A percentile compares a stretch with the other conserved stretches of the same genome.
These are phyloP conservation scores for Curvularia hawaiiensis DNA, from an alignment of 2,329 filamentous ascomycete species.

Conservation along the genomic window DNA sequence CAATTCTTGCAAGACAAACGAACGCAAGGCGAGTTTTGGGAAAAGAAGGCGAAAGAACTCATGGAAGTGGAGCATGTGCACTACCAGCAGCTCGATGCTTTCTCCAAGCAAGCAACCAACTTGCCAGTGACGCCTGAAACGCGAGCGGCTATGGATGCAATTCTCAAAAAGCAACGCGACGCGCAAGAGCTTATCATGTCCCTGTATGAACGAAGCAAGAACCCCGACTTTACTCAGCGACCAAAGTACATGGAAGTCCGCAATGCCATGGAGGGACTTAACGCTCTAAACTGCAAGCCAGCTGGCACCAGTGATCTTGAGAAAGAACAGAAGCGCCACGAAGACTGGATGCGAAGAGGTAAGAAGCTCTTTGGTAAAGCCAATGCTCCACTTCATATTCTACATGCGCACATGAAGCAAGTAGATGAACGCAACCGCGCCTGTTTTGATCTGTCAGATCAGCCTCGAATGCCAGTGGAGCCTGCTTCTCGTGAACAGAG, in stretches of 20 bases:
- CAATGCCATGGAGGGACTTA: slow-evolving; percentile 84
- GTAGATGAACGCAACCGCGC: slow-evolving; percentile 87
- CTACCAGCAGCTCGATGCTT: slow-evolving; percentile 90
- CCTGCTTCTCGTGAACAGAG: slow-evolving; percentile 84
- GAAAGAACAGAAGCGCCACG: slow-evolving; percentile 90
- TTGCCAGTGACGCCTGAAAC: slow-evolving; percentile 85
- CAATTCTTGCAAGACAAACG: slow-evolving; percentile 77
- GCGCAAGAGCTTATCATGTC: slow-evolving; percentile 87
- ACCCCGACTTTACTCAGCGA: slow-evolving; percentile 75
- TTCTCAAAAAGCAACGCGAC: slow-evolving; percentile 93
- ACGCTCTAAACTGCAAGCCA: slow-evolving; percentile 91
- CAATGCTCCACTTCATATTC: slow-evolving; percentile 93
- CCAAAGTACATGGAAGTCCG: slow-evolving; percentile 90
- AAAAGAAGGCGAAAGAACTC: slow-evolving; percentile 88
- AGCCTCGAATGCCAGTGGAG: slow-evolving; percentile 87
- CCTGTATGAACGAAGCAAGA: slow-evolving; percentile 76
- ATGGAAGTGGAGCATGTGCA: slow-evolving; percentile 91
- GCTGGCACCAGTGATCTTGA: slow-evolving; percentile 90
- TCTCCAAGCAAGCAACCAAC: slow-evolving; percentile 79
- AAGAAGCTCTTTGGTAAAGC: slow-evolving; percentile 99
- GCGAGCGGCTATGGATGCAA: slow-evolving; percentile 81
- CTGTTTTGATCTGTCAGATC: slow-evolving; percentile 91
- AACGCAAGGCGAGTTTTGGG: slow-evolving; percentile 82
- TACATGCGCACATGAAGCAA: slow-evolving; percentile 92
- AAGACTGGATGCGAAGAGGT: slow-evolving; percentile 98